phyloP scores from a whole-genome alignment of 192 early-diverging fungal species.

The Mortierella claussenii region DNA sequence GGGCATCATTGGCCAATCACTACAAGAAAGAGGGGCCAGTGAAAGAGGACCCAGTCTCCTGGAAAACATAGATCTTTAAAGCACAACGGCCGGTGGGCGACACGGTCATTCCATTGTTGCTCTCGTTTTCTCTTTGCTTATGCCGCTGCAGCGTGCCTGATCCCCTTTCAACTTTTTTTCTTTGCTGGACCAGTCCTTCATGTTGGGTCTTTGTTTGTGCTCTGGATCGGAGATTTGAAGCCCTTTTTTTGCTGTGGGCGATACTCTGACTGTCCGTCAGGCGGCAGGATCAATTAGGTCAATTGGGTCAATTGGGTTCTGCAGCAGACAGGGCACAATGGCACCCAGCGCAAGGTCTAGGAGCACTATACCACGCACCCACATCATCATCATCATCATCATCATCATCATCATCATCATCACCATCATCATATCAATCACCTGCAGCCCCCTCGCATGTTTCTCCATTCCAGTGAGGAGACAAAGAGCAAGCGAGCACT shows the following conservation, averaged over 20 bases:
- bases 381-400: too few species aligned
- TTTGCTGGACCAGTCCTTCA: neutral
- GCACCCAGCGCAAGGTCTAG: too few species aligned
- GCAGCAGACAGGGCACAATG: too few species aligned
- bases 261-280: neutral
- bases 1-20: too few species aligned
- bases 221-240: neutral
- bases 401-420: too few species aligned
- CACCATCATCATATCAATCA: too few species aligned
- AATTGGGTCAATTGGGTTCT: neutral
- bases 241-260: neutral
- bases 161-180: neutral
- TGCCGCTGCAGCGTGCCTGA: neutral
- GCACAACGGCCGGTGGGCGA: slow-evolving; percentile 31
- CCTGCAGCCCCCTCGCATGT: too few species aligned
- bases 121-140: slow-evolving; percentile 6
- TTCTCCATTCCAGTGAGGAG: too few species aligned
- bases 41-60: neutral
- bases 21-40: too few species aligned
- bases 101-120: neutral
- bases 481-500: too few species aligned
- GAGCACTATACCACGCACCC: too few species aligned
- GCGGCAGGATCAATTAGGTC: neutral
- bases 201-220: neutral
- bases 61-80: neutral